Conservation (phyloP, 495 filamentous ascomycete genomes). For the Antarctomyces pellizariae region DNA sequence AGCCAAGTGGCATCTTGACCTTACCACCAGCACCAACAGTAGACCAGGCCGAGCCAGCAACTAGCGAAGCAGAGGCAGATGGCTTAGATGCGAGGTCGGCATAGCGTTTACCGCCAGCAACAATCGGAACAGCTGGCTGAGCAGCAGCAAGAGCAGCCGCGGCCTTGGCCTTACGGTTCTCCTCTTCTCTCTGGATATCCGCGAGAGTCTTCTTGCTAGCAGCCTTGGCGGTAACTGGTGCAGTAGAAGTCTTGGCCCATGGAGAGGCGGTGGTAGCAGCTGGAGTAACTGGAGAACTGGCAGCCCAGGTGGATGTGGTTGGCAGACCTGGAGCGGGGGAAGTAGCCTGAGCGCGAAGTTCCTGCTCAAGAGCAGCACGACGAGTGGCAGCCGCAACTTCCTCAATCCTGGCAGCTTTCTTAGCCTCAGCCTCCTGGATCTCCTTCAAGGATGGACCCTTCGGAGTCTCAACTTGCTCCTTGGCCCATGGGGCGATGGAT, state of each 20-base stretch:
- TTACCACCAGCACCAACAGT: constrained; percentile 93
- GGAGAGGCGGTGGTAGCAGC: constrained; percentile 25
- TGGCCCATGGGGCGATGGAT: constrained; percentile 84
- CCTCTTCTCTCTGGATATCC: constrained; percentile 94
- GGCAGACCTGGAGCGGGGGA: constrained; percentile 55
- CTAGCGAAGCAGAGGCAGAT: constrained; percentile 13
- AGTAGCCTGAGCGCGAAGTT: constrained; percentile 23
- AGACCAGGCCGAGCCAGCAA: constrained; percentile 52
- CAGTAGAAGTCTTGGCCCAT: constrained; percentile 43
- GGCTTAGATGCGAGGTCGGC: constrained; percentile 82
- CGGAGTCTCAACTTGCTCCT: constrained; percentile 49
- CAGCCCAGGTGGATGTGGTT: constrained; percentile 80
- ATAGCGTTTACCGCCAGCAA: constrained; percentile 61
- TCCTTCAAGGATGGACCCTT: constrained; percentile 89
- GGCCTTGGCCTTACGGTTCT: constrained; percentile 57
- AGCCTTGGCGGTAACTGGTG: constrained; percentile 18
- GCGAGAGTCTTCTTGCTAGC: constrained; percentile 68
- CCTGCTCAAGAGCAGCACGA: constrained; percentile 55
- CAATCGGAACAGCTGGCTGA: constrained; percentile 22
- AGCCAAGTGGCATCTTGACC: constrained; percentile 45
- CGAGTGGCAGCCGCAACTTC: constrained; percentile 62
- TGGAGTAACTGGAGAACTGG: constrained; percentile 31
- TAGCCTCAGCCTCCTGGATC: constrained; percentile 87
- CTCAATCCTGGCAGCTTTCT: constrained; percentile 77
- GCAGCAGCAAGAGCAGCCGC: constrained; percentile 29